Percentiles rank a stretch among this genome's conserved stretches.
Evolutionary conservation across 2,329 filamentous ascomycete species (phyloP).

Genomic region (Plenodomus lindquistii): DNA sequence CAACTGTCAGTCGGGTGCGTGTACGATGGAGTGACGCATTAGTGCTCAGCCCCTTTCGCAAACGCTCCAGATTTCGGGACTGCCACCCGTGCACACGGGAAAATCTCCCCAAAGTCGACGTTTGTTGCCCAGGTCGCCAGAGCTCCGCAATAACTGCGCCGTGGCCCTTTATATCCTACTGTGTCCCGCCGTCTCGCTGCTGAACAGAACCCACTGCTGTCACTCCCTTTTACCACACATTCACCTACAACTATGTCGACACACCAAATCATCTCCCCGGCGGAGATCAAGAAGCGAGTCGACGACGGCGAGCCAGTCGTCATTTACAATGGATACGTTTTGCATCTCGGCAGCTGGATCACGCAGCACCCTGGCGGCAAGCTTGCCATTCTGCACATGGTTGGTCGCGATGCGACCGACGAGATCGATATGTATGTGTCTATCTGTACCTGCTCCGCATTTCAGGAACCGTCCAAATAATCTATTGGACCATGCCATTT

Average conservation of each 20-base stretch:
- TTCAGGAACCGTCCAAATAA: slow-evolving; percentile 3
- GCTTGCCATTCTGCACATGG: slow-evolving; percentile 64
- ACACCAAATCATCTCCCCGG: slow-evolving; percentile 46
- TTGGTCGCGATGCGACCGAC: slow-evolving; percentile 62
- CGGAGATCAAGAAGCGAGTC: slow-evolving; percentile 57
- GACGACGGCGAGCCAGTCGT: slow-evolving; percentile 60
- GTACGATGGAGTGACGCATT: slow-evolving; percentile 7
- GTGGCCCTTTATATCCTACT: slow-evolving; percentile 11
- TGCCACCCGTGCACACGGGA: slow-evolving; percentile 14
- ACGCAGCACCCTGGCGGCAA: slow-evolving; percentile 62
- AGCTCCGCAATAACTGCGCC: slow-evolving; percentile 2
- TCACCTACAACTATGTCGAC: slow-evolving; percentile 21
- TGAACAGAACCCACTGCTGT: slow-evolving; percentile 4
- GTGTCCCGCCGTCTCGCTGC: slow-evolving; percentile 3
- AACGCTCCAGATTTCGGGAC: slow-evolving; percentile 10
- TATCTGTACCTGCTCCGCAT: no score
- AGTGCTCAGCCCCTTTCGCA: slow-evolving; percentile 14
- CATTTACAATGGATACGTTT: slow-evolving; percentile 59
- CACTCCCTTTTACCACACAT: slow-evolving; percentile 3
- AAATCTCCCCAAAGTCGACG: slow-evolving; percentile 7
- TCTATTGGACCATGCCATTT: slow-evolving; percentile 10
- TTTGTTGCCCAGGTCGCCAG: slow-evolving; percentile 6
- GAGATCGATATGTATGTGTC: slow-evolving; percentile 62
- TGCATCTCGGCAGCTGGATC: slow-evolving; percentile 63
- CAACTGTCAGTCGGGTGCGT: background rate